Conservation (phyloP, 805 yeast genomes). For the Wickerhamiella alocasiicola region DNA sequence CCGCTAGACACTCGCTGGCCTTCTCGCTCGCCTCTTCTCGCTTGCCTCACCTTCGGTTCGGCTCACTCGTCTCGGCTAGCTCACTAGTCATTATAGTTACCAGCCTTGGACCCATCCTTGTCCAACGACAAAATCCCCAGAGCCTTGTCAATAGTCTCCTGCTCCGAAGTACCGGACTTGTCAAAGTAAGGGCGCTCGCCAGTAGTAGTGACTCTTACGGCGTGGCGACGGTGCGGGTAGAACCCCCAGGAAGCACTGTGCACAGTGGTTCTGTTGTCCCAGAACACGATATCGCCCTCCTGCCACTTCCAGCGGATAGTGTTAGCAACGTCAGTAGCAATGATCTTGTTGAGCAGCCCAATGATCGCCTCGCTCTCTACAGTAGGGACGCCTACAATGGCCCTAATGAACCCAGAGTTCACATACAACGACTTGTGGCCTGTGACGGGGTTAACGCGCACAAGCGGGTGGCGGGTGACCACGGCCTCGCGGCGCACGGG, state of each 20-base stretch:
- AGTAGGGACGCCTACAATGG: slow-evolving; percentile 53
- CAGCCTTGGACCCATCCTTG: slow-evolving; percentile 24
- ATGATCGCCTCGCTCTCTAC: slow-evolving; percentile 53
- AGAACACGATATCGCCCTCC: slow-evolving; percentile 54
- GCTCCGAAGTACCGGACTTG: slow-evolving; percentile 19
- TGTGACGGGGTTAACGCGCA: slow-evolving; percentile 62
- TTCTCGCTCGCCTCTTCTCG: too few species aligned
- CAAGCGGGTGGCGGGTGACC: slow-evolving; percentile 53
- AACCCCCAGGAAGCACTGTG: slow-evolving; percentile 66
- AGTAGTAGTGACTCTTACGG: slow-evolving; percentile 58
- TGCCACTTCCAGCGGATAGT: slow-evolving; percentile 64
- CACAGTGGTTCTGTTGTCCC: slow-evolving; percentile 66
- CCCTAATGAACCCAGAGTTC: slow-evolving; percentile 49
- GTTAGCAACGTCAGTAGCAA: slow-evolving; percentile 43
- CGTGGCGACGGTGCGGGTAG: slow-evolving; percentile 59
- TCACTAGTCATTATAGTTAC: slow-evolving; percentile 27
- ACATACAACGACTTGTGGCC: slow-evolving; percentile 48
- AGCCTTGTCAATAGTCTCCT: slow-evolving; percentile 20
- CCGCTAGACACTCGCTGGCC: not conserved
- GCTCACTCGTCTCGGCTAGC: too few species aligned
- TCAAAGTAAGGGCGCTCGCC: slow-evolving; percentile 51
- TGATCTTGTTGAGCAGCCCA: slow-evolving; percentile 40
- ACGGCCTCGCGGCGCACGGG: slow-evolving; percentile 54
- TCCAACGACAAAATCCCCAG: slow-evolving; percentile 20
- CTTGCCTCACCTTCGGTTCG: too few species aligned